phyloP scores from a whole-genome alignment of 139 green algal genomes.

The Spirogloea muscicola region DNA sequence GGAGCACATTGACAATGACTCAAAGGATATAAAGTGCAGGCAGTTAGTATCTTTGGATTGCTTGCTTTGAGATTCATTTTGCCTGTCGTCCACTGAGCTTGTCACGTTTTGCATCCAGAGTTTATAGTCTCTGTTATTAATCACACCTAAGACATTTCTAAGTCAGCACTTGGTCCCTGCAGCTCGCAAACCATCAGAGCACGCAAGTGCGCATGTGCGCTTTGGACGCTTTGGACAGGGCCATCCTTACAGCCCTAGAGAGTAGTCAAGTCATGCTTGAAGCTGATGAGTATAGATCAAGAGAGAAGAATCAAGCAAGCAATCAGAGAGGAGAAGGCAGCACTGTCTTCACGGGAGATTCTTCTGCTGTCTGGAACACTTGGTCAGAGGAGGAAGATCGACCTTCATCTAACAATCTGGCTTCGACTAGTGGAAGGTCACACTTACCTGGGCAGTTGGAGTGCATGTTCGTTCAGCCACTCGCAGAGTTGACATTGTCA shows the following conservation, averaged over 20 bases:
- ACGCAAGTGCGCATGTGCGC: slow-evolving; percentile 23
- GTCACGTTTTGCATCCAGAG: background rate
- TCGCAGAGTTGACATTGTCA: too few species aligned
- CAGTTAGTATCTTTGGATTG: background rate
- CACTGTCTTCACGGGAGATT: too few species aligned
- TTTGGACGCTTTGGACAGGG: slow-evolving; percentile 38
- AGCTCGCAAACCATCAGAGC: slow-evolving; percentile 34
- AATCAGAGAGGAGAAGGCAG: too few species aligned
- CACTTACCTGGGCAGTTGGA: too few species aligned
- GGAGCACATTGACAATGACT: background rate
- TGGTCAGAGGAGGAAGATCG: too few species aligned
- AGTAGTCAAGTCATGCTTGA: too few species aligned
- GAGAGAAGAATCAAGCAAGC: too few species aligned
- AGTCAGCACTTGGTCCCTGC: background rate
- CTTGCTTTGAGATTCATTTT: background rate
- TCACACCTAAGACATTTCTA: background rate
- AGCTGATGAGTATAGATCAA: too few species aligned
- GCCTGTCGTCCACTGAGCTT: background rate
- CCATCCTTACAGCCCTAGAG: slow-evolving; percentile 20
- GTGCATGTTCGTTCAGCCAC: too few species aligned
- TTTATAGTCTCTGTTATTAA: background rate
- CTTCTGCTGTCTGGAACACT: too few species aligned
- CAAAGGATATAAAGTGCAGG: background rate
- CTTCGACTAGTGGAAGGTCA: too few species aligned
- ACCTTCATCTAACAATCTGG: too few species aligned